Percentiles rank a stretch among this genome's conserved stretches.
Evolutionary conservation across 371 early-diverging fungal genomes (phyloP).

Genomic region (Mortierella sp.): DNA sequence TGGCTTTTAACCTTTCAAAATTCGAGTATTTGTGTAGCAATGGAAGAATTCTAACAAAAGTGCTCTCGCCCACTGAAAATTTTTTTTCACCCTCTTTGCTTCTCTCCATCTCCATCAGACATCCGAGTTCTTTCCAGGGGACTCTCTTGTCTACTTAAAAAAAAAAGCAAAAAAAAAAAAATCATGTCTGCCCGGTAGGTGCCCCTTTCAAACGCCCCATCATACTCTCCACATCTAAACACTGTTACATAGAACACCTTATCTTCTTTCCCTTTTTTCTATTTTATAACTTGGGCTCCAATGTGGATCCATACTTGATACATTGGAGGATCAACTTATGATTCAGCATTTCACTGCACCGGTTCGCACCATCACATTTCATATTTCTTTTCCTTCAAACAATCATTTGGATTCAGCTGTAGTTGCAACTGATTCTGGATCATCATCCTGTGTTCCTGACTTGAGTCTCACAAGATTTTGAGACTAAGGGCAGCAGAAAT

Average conservation of each 20-base stretch:
- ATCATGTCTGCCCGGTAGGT: conserved; percentile 57
- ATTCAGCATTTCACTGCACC: background rate
- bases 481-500: no score
- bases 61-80: conserved; percentile 19
- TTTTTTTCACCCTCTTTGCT: conserved; percentile 57
- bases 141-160: conserved; percentile 51
- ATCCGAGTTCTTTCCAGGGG: conserved; percentile 52
- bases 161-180: conserved; percentile 57
- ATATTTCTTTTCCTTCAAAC: no score
- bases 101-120: conserved; percentile 53
- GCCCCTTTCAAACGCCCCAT: conserved; percentile 2
- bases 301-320: background rate
- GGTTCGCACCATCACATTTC: background rate
- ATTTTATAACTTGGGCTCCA: background rate
- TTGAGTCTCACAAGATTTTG: no score
- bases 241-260: background rate
- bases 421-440: no score
- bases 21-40: background rate
- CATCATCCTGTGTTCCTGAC: no score
- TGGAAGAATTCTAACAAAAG: background rate
- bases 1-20: conserved; percentile 5
- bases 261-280: background rate
- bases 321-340: background rate
- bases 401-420: no score
- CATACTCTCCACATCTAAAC: conserved; percentile 2